Evolutionary conservation across 2,329 filamentous ascomycete genomes (phyloP).

Genomic region (Aspergillus versicolor): DNA sequence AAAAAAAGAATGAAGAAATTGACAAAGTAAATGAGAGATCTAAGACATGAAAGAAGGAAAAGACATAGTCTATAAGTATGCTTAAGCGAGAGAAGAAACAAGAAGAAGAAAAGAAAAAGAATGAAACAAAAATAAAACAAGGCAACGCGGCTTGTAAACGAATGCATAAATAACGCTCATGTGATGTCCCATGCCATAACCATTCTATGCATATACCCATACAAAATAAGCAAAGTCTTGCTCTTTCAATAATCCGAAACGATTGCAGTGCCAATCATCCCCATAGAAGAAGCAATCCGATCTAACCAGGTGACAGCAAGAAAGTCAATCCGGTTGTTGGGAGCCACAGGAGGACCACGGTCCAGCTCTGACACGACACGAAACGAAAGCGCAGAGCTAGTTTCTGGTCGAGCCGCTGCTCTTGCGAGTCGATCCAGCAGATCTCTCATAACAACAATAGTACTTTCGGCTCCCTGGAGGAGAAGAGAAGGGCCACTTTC

Average conservation of each 20-base stretch:
- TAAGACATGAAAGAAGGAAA: neutral
- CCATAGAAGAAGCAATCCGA: conserved; percentile 34
- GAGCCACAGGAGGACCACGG: conserved; percentile 21
- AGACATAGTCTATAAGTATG: neutral
- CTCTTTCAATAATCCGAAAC: conserved; percentile 9
- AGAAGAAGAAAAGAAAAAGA: neutral
- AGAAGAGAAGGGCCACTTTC: conserved; percentile 22
- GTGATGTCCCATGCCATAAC: neutral
- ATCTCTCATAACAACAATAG: conserved; percentile 20
- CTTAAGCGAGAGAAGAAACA: neutral
- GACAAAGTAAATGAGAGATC: neutral
- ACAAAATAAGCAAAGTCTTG: neutral
- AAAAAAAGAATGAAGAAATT: neutral
- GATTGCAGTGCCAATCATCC: conserved; percentile 26
- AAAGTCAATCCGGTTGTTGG: conserved; percentile 15
- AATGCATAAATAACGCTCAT: neutral
- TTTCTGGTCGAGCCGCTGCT: conserved; percentile 6
- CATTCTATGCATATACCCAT: neutral
- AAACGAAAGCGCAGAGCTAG: conserved; percentile 20
- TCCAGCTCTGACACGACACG: conserved; percentile 28
- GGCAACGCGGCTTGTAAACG: neutral
- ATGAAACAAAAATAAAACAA: neutral
- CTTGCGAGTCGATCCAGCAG: conserved; percentile 18
- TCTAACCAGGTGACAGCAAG: conserved; percentile 30
- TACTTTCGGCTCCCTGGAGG: conserved; percentile 25